Evolutionary conservation across 768 basidiomycete species (phyloP).

Genomic region (Rhizopogon vulgaris): DNA sequence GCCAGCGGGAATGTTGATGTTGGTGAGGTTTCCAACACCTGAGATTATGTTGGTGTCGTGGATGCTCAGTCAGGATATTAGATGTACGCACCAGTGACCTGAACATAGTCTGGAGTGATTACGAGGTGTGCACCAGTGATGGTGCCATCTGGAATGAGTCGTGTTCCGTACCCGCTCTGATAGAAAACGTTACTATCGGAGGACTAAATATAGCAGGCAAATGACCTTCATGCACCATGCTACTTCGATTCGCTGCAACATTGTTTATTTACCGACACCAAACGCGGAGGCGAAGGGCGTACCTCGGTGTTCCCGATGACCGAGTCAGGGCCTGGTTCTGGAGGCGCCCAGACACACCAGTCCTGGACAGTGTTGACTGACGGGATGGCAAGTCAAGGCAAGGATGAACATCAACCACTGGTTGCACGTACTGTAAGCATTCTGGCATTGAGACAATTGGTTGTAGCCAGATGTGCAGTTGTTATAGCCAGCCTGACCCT

Average conservation of each 20-base stretch:
- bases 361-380: slow-evolving; percentile 53
- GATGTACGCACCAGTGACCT: slow-evolving; percentile 47
- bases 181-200: not conserved
- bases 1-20: slow-evolving; percentile 54
- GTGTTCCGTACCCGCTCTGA: slow-evolving; percentile 54
- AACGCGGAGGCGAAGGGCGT: slow-evolving; percentile 10
- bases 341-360: slow-evolving; percentile 49
- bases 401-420: not conserved
- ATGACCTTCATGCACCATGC: slow-evolving; percentile 46
- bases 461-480: slow-evolving; percentile 51
- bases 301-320: slow-evolving; percentile 61
- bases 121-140: slow-evolving; percentile 65
- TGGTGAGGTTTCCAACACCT: slow-evolving; percentile 61
- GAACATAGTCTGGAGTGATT: slow-evolving; percentile 69
- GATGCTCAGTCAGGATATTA: slow-evolving; percentile 11
- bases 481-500: slow-evolving; percentile 61
- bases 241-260: slow-evolving; percentile 38
- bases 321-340: slow-evolving; percentile 43
- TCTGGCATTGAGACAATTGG: slow-evolving; percentile 62
- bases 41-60: slow-evolving; percentile 18
- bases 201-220: slow-evolving; percentile 1
- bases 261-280: slow-evolving; percentile 8
- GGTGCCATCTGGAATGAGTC: slow-evolving; percentile 67
- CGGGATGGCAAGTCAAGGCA: not conserved
- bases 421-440: slow-evolving; percentile 44